phyloP scores from a whole-genome alignment of 2,329 filamentous ascomycete species.

The Sporothrix globosa region DNA sequence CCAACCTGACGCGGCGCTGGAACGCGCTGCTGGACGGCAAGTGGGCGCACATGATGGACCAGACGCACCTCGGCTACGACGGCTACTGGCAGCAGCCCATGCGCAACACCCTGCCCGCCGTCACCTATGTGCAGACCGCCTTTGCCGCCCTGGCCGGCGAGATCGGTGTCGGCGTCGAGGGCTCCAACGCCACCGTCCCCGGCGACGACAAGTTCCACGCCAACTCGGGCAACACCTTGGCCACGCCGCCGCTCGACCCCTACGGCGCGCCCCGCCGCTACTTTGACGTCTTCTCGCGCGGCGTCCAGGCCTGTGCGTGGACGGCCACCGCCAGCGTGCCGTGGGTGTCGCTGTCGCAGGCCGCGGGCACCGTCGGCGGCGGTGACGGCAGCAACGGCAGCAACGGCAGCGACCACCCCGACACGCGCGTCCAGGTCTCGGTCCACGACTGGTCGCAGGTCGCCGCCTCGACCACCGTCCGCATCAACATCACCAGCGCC shows the following conservation, averaged over 20 bases:
- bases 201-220: constrained; percentile 66
- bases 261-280: constrained; percentile 61
- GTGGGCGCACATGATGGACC: constrained; percentile 65
- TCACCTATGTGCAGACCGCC: constrained; percentile 61
- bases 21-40: constrained; percentile 63
- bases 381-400: constrained; percentile 44
- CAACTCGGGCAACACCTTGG: constrained; percentile 57
- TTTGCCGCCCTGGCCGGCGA: constrained; percentile 65
- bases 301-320: constrained; percentile 58
- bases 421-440: constrained; percentile 57
- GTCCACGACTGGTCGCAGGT: constrained; percentile 61
- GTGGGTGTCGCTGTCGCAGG: constrained; percentile 58
- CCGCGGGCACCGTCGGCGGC: constrained; percentile 53
- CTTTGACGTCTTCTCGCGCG: constrained; percentile 66
- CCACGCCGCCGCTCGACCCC: constrained; percentile 59
- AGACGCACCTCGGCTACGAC: constrained; percentile 59
- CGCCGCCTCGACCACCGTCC: constrained; percentile 49
- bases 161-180: constrained; percentile 66
- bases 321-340: constrained; percentile 52
- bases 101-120: constrained; percentile 65
- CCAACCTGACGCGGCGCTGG: constrained; percentile 59
- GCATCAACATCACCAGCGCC: constrained; percentile 56
- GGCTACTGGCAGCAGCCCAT: constrained; percentile 71
- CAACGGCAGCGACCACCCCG: constrained; percentile 44
- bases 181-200: constrained; percentile 66